Conservation (phyloP, 148 eudicot genomes). For the Camellia lanceoleosa region DNA sequence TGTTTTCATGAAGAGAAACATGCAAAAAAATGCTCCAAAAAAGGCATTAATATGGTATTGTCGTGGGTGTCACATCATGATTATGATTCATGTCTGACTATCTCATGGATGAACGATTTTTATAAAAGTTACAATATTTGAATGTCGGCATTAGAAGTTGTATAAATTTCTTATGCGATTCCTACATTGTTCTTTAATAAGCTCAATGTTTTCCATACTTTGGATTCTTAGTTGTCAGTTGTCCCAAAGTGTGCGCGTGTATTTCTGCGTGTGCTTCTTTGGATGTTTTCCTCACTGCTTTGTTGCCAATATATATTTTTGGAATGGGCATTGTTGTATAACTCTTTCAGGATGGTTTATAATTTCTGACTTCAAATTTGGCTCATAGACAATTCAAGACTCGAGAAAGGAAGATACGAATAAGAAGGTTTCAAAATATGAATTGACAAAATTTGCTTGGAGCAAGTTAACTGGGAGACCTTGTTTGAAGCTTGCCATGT, state of each 20-base stretch:
- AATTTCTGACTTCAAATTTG: not conserved
- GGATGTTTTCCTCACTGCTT: not conserved
- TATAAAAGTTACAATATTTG: not conserved
- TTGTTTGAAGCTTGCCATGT: conserved; percentile 52
- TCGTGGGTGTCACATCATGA: no score
- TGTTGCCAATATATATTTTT: not conserved
- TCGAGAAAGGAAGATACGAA: conserved; percentile 14
- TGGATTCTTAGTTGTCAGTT: not conserved
- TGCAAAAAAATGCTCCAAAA: no score
- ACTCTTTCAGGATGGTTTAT: not conserved
- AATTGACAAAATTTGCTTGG: conserved; percentile 43
- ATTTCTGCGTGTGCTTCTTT: not conserved
- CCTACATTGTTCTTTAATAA: no score
- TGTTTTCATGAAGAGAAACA: no score
- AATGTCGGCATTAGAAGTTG: no score
- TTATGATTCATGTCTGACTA: no score
- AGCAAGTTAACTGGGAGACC: conserved; percentile 46
- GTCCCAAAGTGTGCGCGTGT: no score
- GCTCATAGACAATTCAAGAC: conserved; percentile 28
- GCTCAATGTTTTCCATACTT: no score
- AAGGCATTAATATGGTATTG: no score
- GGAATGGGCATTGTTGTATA: not conserved
- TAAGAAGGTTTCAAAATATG: conserved; percentile 24
- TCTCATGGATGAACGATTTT: no score
- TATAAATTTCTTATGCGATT: no score